Evolutionary conservation across 1,284 basidiomycete species (phyloP), one percentile per base, ranked within the genome.

Genomic region (Phaffia rhodozyma): DNA sequence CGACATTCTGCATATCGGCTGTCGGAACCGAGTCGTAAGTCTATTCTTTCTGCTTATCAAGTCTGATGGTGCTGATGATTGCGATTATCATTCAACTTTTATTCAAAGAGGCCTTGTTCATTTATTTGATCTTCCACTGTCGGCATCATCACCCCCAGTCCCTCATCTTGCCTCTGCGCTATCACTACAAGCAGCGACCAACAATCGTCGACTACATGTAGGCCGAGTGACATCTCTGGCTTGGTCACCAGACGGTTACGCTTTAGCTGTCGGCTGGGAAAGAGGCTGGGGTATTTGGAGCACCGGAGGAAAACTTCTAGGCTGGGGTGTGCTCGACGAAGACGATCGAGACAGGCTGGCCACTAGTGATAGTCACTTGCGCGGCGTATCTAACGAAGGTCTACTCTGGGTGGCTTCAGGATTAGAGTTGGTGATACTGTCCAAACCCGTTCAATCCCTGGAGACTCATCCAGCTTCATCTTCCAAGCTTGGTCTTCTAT

Each of bases 191-290:
- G 55, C 69, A 68, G 13, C 66, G 66, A 43, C 43, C 58, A 49
- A 68, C 72, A 55, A 20, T 68, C 68, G 43, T 52, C 67, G 53
- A 70, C 70, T n/a, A 70, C 71, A 60, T 5, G 84, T 84, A 1
- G 93, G 93, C 0, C 74, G 80, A n/a, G 86, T 97, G 1, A 82
- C 77, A 55, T 76, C 83, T 18, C 80, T 97, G 73, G 84, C 90
- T 68, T 97, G 92, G 90, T 93, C 86, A 63, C 88, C 87, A 2
- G 96, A 99, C 75, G 96, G 94, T 1, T 91, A 96, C 75, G 91
- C 90, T 0, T 79, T 98, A n/a, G 93, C 92, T n/a, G 90, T 92
- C 0, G 93, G 90, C 0, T 97, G 91, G 86, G 81, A 85, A 67
- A 76, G 83, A 64, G 93, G 91, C 4, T 96, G 92, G 88, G 88